Evolutionary conservation across 2,329 filamentous ascomycete genomes (phyloP).

Genomic region (Xylariaceae sp.): DNA sequence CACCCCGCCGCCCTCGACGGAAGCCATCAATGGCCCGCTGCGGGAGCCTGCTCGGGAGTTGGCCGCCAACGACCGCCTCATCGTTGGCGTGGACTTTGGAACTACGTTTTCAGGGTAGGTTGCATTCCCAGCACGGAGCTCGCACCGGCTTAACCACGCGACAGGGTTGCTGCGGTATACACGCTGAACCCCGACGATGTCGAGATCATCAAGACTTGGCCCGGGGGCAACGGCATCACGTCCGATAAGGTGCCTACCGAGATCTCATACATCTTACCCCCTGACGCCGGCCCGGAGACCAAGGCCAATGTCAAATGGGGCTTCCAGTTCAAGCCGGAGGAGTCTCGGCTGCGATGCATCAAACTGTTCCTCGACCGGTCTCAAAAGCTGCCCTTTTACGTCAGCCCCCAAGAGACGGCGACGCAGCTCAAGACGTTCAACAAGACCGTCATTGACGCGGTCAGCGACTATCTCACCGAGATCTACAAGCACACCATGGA

Average conservation of each 20-base stretch:
- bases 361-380: conserved; percentile 79
- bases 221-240: conserved; percentile 79
- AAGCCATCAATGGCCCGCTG: conserved; percentile 59
- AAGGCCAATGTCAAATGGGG: conserved; percentile 66
- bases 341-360: conserved; percentile 72
- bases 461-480: conserved; percentile 74
- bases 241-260: conserved; percentile 83
- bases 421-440: conserved; percentile 69
- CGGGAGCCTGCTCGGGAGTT: conserved; percentile 53
- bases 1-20: conserved; percentile 53
- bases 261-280: conserved; percentile 57
- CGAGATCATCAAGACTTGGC: conserved; percentile 82
- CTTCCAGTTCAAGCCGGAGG: conserved; percentile 76
- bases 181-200: conserved; percentile 73
- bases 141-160: conserved; percentile 13
- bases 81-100: conserved; percentile 78
- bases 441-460: conserved; percentile 74
- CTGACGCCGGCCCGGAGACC: conserved; percentile 36
- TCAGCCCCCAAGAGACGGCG: conserved; percentile 71
- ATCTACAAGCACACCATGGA: conserved; percentile 76
- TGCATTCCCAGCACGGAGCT: not conserved
- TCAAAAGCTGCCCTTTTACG: conserved; percentile 76
- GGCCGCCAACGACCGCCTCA: conserved; percentile 58
- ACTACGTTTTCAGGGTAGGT: conserved; percentile 77
- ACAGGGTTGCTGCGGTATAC: conserved; percentile 66